Evolutionary conservation across 768 basidiomycete genomes (phyloP), one percentile per base, ranked within the genome.

Genomic region (Amanita muscaria): DNA sequence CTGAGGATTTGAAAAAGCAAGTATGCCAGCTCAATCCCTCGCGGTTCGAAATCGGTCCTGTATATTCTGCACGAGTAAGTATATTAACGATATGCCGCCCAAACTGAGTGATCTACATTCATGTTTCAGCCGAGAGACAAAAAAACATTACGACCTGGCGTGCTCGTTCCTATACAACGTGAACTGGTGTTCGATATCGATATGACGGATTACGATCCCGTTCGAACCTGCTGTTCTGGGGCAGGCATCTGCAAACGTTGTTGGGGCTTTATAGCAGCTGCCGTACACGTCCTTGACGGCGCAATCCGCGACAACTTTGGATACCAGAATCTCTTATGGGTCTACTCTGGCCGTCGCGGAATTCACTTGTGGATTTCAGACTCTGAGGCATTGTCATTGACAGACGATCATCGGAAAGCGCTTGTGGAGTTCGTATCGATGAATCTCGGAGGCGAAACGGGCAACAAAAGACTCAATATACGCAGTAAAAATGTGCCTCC

Each of bases 121-220:
- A n/a, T n/a, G n/a, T n/a, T n/a, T 42, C 58, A 96, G 90, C 94
- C 94, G 2, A 73, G 79, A 56, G 94, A 97, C 68, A 85, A 78
- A 59, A 93, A 93, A 57, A 83, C 87, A 0, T 70, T 89, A 12
- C 65, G 70, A 5, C 54, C 67, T 8, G 78, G 79, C 9, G 67
- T 81, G n/a, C 81, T 97, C 52, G 69, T 73, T 34, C 91, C 96
- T 0, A 60, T 77, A 25, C 76, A 79, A 51, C 83, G 96, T 47
- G 96, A 98, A 60, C 82, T 99, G 33, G 94, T 98, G 1, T 96
- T 99, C 60, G 96, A 99, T 78, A 97, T 99, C 59, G 96, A 99
- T 64, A 97, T 99, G 96, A 94, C 96, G 12, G 96, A 99, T 65
- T 99, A 98, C 65, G 94, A 99, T 60, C 71, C 81, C 35, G 77